A percentile compares a stretch with the other conserved stretches of the same genome.
Evolutionary conservation across 2,329 filamentous ascomycete genomes (phyloP).

Genomic region (Phyllosticta ampelicida): DNA sequence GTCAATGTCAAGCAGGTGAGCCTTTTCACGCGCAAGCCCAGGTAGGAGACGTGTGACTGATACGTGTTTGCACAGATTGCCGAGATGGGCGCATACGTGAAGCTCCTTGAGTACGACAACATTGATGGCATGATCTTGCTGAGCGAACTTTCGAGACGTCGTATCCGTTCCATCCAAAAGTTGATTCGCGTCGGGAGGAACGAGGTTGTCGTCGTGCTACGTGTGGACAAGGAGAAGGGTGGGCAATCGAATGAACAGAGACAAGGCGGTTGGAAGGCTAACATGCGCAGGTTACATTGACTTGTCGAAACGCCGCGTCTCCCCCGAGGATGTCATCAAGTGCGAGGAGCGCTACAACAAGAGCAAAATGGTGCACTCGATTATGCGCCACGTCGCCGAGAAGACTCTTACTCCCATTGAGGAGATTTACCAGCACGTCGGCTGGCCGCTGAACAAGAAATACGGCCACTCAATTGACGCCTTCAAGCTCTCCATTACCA

Average conservation of each 20-base stretch:
- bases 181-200: conserved; percentile 96
- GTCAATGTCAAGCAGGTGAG: conserved; percentile 96
- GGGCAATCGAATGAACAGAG: conserved; percentile 19
- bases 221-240: conserved; percentile 99
- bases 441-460: conserved; percentile 95
- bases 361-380: conserved; percentile 98
- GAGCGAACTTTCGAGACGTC: conserved; percentile 91
- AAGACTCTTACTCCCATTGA: conserved; percentile 94
- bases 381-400: conserved; percentile 97
- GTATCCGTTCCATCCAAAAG: conserved; percentile 98
- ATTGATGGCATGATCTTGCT: conserved; percentile 99
- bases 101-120: conserved; percentile 98
- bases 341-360: conserved; percentile 99
- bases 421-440: conserved; percentile 84
- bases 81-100: conserved; percentile 99
- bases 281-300: conserved; percentile 70
- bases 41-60: background rate
- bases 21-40: conserved; percentile 8
- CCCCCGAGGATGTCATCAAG: conserved; percentile 93
- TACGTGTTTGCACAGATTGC: conserved; percentile 55
- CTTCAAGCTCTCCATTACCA: conserved; percentile 98
- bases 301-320: conserved; percentile 95
- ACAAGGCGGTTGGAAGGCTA: background rate
- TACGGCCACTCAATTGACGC: conserved; percentile 95
- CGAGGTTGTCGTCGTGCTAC: conserved; percentile 94